A percentile compares a stretch with the other conserved stretches of the same genome.
phyloP scores from a whole-genome alignment of 805 yeast species.

The Nakazawaea ernobii region DNA sequence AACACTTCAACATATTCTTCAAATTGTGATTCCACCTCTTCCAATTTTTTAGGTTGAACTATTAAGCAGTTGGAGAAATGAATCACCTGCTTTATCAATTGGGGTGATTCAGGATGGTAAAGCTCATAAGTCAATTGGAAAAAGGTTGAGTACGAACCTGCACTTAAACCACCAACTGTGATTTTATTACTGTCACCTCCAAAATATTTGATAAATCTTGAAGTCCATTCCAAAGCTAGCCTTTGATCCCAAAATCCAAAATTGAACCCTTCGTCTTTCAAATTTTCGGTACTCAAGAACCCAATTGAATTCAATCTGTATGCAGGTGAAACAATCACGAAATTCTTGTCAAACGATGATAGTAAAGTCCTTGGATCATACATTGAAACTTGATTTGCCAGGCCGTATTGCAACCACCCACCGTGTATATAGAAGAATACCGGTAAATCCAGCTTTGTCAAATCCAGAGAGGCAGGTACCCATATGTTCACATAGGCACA shows the following conservation, averaged over 20 bases:
- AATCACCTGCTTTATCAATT: slow-evolving; percentile 33
- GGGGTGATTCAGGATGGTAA: slow-evolving; percentile 32
- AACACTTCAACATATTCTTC: slow-evolving; percentile 26
- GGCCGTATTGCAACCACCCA: slow-evolving; percentile 35
- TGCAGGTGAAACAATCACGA: slow-evolving; percentile 31
- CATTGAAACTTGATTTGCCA: slow-evolving; percentile 16
- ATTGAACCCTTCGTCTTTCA: slow-evolving; percentile 24
- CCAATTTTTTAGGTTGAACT: slow-evolving; percentile 32
- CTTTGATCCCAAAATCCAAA: slow-evolving; percentile 45
- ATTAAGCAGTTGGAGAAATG: slow-evolving; percentile 31
- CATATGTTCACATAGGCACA: slow-evolving; percentile 32
- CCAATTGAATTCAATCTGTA: slow-evolving; percentile 37
- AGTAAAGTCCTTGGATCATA: slow-evolving; percentile 19
- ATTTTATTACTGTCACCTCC: slow-evolving; percentile 41
- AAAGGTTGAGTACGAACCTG: slow-evolving; percentile 40
- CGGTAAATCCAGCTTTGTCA: slow-evolving; percentile 22
- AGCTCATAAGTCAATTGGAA: slow-evolving; percentile 37
- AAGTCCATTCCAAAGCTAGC: slow-evolving; percentile 41
- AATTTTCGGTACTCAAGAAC: slow-evolving; percentile 31
- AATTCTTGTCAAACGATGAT: slow-evolving; percentile 24
- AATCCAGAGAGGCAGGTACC: slow-evolving; percentile 23
- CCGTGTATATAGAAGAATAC: slow-evolving; percentile 36
- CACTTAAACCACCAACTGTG: slow-evolving; percentile 40
- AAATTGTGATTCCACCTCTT: slow-evolving; percentile 30
- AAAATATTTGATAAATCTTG: slow-evolving; percentile 32